Evolutionary conservation across 2,329 filamentous ascomycete genomes (phyloP).

Genomic region (Monilinia fructigena): DNA sequence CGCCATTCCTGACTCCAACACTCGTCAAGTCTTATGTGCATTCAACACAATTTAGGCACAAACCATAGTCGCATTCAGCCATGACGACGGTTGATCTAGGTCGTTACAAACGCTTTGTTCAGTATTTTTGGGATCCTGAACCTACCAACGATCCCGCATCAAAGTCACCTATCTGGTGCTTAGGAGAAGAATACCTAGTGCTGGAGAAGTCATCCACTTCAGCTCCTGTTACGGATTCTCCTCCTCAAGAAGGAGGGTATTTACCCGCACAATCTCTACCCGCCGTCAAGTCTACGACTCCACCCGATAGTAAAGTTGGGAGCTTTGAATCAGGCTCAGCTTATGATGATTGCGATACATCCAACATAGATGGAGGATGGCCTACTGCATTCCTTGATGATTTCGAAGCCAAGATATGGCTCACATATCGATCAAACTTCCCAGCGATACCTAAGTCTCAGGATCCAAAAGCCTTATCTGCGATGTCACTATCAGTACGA

Average conservation of each 20-base stretch:
- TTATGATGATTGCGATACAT: slow-evolving; percentile 32
- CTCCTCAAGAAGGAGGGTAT: slow-evolving; percentile 26
- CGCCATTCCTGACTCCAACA: not conserved
- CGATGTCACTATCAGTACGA: slow-evolving; percentile 80
- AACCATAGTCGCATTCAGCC: slow-evolving; percentile 17
- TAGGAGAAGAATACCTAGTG: slow-evolving; percentile 59
- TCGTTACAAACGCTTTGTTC: slow-evolving; percentile 77
- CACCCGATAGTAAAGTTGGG: slow-evolving; percentile 39
- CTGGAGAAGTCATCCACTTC: slow-evolving; percentile 24
- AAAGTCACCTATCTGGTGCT: slow-evolving; percentile 78
- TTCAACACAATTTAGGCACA: not conserved
- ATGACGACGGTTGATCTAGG: slow-evolving; percentile 71
- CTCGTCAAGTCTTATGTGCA: slow-evolving; percentile 14
- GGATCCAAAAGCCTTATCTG: slow-evolving; percentile 66
- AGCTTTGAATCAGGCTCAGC: slow-evolving; percentile 36
- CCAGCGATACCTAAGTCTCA: slow-evolving; percentile 74
- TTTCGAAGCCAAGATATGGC: slow-evolving; percentile 91
- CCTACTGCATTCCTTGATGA: slow-evolving; percentile 83
- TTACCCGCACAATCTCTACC: slow-evolving; percentile 19
- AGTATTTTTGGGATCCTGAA: slow-evolving; percentile 89
- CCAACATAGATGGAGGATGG: slow-evolving; percentile 59
- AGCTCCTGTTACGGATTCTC: slow-evolving; percentile 22
- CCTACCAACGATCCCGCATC: slow-evolving; percentile 72
- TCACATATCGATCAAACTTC: slow-evolving; percentile 93
- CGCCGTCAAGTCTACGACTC: slow-evolving; percentile 31